Evolutionary conservation across 164 flowering plant genomes (phyloP).

Genomic region (Malania oleifera): DNA sequence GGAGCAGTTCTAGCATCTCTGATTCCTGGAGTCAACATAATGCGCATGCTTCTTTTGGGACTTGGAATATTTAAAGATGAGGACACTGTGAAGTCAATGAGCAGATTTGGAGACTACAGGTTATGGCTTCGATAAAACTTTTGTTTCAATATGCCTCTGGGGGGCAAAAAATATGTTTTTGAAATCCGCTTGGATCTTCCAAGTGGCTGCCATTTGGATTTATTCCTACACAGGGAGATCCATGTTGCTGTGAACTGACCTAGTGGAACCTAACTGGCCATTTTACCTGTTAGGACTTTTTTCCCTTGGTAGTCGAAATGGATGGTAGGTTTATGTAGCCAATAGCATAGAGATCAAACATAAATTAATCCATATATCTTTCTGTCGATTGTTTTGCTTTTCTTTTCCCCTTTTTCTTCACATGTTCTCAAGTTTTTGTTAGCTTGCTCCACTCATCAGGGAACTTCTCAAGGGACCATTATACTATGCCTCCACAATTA

Average conservation of each 20-base stretch:
- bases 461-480: slow-evolving; percentile 91
- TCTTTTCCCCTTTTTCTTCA: background rate
- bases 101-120: slow-evolving; percentile 89
- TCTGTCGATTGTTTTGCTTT: background rate
- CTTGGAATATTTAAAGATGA: slow-evolving; percentile 77
- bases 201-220: background rate
- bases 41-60: slow-evolving; percentile 76
- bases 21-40: slow-evolving; percentile 68
- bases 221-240: slow-evolving; percentile 2
- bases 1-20: slow-evolving; percentile 71
- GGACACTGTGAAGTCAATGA: slow-evolving; percentile 82
- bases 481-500: slow-evolving; percentile 68
- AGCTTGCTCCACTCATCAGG: slow-evolving; percentile 34
- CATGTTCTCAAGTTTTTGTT: slow-evolving; percentile 3
- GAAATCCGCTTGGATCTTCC: background rate
- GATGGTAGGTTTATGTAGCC: too few species aligned
- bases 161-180: background rate
- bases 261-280: background rate
- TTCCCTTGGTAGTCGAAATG: too few species aligned
- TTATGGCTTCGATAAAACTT: slow-evolving; percentile 14
- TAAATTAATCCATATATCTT: too few species aligned
- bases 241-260: background rate
- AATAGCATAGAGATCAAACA: too few species aligned
- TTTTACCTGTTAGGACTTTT: background rate
- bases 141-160: background rate